Conservation (phyloP, 192 early-diverging fungal species). For the Oehlia diaphana region DNA sequence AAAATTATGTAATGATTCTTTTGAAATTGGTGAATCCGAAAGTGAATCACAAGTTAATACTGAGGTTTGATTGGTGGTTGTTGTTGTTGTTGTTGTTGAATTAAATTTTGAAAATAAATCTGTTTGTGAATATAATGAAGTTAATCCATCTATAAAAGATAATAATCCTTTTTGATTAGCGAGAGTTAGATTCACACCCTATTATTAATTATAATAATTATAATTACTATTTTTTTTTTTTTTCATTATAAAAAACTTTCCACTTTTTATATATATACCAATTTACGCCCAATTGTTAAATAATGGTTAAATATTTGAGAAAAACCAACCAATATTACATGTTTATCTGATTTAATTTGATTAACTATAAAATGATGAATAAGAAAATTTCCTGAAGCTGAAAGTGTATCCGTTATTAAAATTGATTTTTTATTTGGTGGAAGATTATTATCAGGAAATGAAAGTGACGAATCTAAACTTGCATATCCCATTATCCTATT, state of each 20-base stretch:
- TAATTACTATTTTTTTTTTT: background rate
- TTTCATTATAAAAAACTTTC: background rate
- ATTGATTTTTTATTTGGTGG: slow-evolving; percentile 44
- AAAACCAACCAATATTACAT: slow-evolving; percentile 57
- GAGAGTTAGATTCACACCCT: slow-evolving; percentile 55
- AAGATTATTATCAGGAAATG: slow-evolving; percentile 22
- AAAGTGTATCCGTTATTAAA: slow-evolving; percentile 56
- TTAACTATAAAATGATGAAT: slow-evolving; percentile 64
- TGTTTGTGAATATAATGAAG: slow-evolving; percentile 30
- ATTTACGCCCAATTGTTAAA: slow-evolving; percentile 54
- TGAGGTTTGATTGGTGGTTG: slow-evolving; percentile 34
- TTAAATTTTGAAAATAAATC: background rate
- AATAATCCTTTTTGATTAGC: slow-evolving; percentile 48
- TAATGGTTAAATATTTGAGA: slow-evolving; percentile 63
- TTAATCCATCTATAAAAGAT: slow-evolving; percentile 58
- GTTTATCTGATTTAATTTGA: slow-evolving; percentile 54
- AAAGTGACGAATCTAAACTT: slow-evolving; percentile 12
- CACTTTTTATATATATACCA: slow-evolving; percentile 34
- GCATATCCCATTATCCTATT: slow-evolving; percentile 30
- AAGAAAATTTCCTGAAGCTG: slow-evolving; percentile 58
- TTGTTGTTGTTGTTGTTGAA: background rate
- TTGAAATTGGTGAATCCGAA: slow-evolving; percentile 32
- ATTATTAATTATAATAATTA: background rate
- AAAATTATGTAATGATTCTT: slow-evolving; percentile 38
- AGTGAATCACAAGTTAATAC: slow-evolving; percentile 5